phyloP scores from a whole-genome alignment of 1,284 basidiomycete genomes.

The Cryptococcus wingfieldii region DNA sequence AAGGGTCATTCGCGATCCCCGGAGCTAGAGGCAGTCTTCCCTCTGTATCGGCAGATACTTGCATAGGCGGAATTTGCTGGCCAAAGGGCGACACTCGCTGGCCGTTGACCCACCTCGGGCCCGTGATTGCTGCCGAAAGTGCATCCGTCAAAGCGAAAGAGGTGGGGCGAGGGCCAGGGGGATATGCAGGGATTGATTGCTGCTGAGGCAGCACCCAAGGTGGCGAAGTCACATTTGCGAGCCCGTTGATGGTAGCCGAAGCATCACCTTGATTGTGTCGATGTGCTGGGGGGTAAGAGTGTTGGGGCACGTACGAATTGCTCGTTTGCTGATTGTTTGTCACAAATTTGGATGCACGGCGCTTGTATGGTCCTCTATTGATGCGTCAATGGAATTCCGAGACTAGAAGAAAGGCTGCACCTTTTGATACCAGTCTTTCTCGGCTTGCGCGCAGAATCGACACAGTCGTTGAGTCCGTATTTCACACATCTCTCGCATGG shows the following conservation, averaged over 20 bases:
- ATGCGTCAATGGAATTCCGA: background rate
- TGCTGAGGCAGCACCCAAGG: background rate
- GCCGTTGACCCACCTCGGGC: constrained; percentile 31
- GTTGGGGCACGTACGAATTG: background rate
- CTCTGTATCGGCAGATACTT: background rate
- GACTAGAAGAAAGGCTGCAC: constrained; percentile 13
- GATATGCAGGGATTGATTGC: background rate
- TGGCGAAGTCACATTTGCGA: background rate
- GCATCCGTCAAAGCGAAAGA: constrained; percentile 8
- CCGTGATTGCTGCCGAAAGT: constrained; percentile 17
- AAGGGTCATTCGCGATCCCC: constrained; percentile 21
- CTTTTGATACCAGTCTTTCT: constrained; percentile 41
- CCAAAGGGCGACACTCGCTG: constrained; percentile 11
- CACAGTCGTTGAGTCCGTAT: constrained; percentile 34
- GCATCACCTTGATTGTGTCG: background rate
- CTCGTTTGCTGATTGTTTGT: background rate
- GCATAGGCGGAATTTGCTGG: background rate
- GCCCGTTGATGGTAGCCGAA: background rate
- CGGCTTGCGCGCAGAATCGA: constrained; percentile 39
- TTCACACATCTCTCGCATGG: constrained; percentile 43
- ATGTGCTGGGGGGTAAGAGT: background rate
- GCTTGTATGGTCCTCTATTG: constrained; percentile 24
- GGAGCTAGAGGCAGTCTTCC: constrained; percentile 21
- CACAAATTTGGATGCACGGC: constrained; percentile 15
- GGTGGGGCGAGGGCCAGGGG: background rate